phyloP scores from a whole-genome alignment of 1,284 basidiomycete species.

The Anthracocystis walkeri region DNA sequence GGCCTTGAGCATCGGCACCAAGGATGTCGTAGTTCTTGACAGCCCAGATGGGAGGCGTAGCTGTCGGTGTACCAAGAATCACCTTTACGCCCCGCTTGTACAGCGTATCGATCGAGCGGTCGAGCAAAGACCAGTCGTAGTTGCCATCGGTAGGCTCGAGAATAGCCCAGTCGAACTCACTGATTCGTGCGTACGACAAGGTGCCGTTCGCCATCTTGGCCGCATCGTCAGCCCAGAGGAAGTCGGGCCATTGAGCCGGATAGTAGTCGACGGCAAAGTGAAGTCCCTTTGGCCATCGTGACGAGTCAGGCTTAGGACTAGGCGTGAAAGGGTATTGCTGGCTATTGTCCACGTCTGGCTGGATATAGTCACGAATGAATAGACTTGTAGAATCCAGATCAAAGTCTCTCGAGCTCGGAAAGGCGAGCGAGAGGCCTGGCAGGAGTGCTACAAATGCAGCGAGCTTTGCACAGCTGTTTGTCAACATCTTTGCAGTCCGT shows the following conservation, averaged over 20 bases:
- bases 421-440: slow-evolving; percentile 16
- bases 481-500: slow-evolving; percentile 28
- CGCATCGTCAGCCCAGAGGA: slow-evolving; percentile 44
- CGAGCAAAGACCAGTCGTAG: slow-evolving; percentile 47
- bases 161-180: slow-evolving; percentile 57
- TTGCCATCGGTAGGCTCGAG: slow-evolving; percentile 50
- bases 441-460: slow-evolving; percentile 24
- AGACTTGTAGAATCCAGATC: slow-evolving; percentile 87
- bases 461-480: slow-evolving; percentile 24
- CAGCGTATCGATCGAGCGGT: slow-evolving; percentile 40
- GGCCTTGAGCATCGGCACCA: slow-evolving; percentile 34
- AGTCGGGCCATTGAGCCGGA: slow-evolving; percentile 50
- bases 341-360: slow-evolving; percentile 73
- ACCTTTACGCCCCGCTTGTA: slow-evolving; percentile 47
- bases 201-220: slow-evolving; percentile 45
- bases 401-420: slow-evolving; percentile 32
- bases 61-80: slow-evolving; percentile 55
- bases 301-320: slow-evolving; percentile 13
- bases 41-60: slow-evolving; percentile 53
- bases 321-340: slow-evolving; percentile 15
- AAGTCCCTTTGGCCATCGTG: slow-evolving; percentile 39
- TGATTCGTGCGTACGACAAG: slow-evolving; percentile 47
- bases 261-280: slow-evolving; percentile 59
- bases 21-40: slow-evolving; percentile 55
- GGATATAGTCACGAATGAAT: slow-evolving; percentile 95